Percentiles rank a stretch among this genome's conserved stretches.
These are phyloP conservation scores for Globisporangium cederbergense DNA, from an alignment of 352 stramenopile genomes.

Conservation along the genomic window DNA sequence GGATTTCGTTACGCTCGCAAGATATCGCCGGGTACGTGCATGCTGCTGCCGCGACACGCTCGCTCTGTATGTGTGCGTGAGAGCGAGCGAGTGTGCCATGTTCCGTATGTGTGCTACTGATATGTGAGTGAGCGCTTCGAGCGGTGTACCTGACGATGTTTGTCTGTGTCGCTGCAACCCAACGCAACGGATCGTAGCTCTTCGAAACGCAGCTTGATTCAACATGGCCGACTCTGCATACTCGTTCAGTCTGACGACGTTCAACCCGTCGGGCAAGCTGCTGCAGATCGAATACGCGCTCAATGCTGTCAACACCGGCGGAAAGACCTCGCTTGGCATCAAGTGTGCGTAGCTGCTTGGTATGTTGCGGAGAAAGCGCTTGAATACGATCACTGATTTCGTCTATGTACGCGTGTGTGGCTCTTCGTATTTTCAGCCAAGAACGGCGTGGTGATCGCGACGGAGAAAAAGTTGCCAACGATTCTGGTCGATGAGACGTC, in stretches of 20 bases:
- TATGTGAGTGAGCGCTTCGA: background rate
- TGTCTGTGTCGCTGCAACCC: background rate
- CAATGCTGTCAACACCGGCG: conserved; percentile 96
- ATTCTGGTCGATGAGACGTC: conserved; percentile 95
- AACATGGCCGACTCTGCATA: conserved; percentile 96
- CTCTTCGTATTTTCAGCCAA: conserved; percentile 75
- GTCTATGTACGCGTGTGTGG: background rate
- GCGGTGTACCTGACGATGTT: background rate
- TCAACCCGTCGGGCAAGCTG: conserved; percentile 98
- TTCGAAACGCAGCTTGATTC: conserved; percentile 10
- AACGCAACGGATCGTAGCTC: background rate
- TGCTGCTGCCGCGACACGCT: background rate
- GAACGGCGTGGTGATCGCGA: conserved; percentile 99
- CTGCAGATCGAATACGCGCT: conserved; percentile 99
- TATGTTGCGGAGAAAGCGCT: background rate
- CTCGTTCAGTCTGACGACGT: conserved; percentile 99
- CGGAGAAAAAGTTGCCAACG: conserved; percentile 97
- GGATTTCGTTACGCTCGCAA: conserved; percentile 19
- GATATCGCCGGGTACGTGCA: conserved; percentile 21
- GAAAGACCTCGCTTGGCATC: conserved; percentile 98
- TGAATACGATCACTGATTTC: conserved; percentile 1
- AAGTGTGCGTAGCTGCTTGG: conserved; percentile 52
- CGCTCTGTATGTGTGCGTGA: background rate
- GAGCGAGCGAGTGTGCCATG: background rate
- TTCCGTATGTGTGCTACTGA: background rate